Conservation (phyloP, 441 rosid genomes). For the Kokia cookei region DNA sequence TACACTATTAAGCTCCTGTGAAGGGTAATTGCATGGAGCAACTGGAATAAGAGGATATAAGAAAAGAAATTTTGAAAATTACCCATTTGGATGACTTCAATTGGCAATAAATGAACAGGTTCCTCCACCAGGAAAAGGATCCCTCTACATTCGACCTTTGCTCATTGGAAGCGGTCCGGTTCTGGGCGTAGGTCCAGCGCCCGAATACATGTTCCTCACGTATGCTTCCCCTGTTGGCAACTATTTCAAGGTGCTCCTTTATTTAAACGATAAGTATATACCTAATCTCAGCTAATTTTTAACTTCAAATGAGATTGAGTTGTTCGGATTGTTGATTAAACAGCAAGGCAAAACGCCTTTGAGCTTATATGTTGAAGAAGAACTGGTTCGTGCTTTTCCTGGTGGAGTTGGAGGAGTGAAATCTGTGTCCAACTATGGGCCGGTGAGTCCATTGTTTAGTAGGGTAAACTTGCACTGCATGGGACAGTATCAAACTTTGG, state of each 20-base stretch:
- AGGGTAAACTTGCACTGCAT: neutral
- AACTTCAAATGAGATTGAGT: neutral
- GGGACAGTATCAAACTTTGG: neutral
- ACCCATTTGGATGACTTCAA: neutral
- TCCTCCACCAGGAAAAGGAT: constrained; percentile 86
- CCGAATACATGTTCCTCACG: constrained; percentile 65
- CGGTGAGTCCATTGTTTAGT: constrained; percentile 28
- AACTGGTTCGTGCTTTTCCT: constrained; percentile 49
- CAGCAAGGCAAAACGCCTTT: constrained; percentile 50
- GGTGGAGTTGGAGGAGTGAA: constrained; percentile 92
- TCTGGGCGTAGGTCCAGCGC: constrained; percentile 73
- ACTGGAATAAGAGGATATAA: no score
- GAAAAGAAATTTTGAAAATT: no score
- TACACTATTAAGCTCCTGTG: no score
- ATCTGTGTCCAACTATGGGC: constrained; percentile 69
- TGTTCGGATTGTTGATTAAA: neutral
- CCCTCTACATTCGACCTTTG: constrained; percentile 76
- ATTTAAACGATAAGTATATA: neutral
- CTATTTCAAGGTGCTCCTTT: constrained; percentile 56
- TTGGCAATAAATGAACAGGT: constrained; percentile 29
- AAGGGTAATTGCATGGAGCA: no score
- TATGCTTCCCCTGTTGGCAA: constrained; percentile 79
- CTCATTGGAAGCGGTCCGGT: constrained; percentile 83
- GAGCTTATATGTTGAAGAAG: constrained; percentile 60
- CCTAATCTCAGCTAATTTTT: neutral